Base-by-base conservation (phyloP, 495 filamentous ascomycete species). In the Xylaria longipes region DNA sequence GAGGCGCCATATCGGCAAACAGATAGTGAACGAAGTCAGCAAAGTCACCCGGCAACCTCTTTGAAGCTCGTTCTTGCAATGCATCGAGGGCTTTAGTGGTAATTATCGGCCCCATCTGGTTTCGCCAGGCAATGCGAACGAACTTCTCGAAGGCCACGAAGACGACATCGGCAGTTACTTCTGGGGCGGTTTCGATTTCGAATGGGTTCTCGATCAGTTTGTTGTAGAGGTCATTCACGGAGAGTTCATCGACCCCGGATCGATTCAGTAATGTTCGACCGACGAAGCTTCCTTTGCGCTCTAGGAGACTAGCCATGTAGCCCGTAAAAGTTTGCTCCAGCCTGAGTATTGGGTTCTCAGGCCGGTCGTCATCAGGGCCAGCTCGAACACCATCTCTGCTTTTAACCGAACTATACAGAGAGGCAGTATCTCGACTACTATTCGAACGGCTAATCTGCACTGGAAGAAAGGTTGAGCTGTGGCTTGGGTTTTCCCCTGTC, bases 121-220 rank as follows among this genome's bases (percentile, higher is more conserved):
- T 90, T 66, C 86, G 89, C 96, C 96, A 99, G 37, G 94, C 94
- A 69, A 92, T 91, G 69, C 88, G 89, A 76, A 98, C 85, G 72
- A 98, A 99, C 71, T 96, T 97, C 75, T 97, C 94, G 76, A 99
- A 99, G 1, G 95, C 93, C 22, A 91, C 91, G 74, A 98, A 97
- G 12, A 98, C 85, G n/a, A 95, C 91, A 77, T 97, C 94, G 27
- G 97, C 89, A 15, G 92, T 87, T 4, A 92, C 87, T 69, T 97
- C 92, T 1, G 90, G 88, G 5, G 92, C 89, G 15, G 89, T 84
- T 64, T 97, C 89, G 52, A 92, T 82, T 71, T 91, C 92, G 62
- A 86, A 90, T 0, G 94, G 92, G 72, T 93, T 90, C 79, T 97
- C 94, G 50, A 97, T 86, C 39, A 97, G 85, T 41, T 88, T 84